phyloP scores from a whole-genome alignment of 2,329 filamentous ascomycete genomes.

The Fusarium annulatum region DNA sequence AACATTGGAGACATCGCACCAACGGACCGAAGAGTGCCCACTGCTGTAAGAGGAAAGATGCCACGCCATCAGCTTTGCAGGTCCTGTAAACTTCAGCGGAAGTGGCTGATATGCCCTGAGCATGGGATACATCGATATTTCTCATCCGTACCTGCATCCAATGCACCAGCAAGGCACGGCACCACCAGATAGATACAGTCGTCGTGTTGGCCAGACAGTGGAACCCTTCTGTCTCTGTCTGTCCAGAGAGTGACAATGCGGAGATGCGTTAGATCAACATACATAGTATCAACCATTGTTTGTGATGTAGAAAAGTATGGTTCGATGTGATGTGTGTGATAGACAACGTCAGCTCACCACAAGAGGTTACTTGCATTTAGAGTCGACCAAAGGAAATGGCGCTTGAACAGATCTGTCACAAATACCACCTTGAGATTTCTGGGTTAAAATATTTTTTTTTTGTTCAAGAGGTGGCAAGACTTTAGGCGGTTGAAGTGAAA shows the following conservation, averaged over 20 bases:
- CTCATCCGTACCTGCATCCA: slow-evolving; percentile 13
- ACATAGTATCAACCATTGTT: neutral
- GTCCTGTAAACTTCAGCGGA: slow-evolving; percentile 14
- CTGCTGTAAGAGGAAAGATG: slow-evolving; percentile 17
- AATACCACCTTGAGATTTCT: neutral
- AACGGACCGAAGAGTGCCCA: slow-evolving; percentile 10
- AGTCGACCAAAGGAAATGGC: slow-evolving; percentile 1
- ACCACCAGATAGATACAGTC: slow-evolving; percentile 1
- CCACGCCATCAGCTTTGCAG: slow-evolving; percentile 23
- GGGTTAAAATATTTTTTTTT: slow-evolving; percentile 2
- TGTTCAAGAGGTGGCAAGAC: neutral
- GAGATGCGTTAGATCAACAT: slow-evolving; percentile 6
- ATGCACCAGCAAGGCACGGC: slow-evolving; percentile 8
- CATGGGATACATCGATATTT: slow-evolving; percentile 1
- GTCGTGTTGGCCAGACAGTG: neutral
- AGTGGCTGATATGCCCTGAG: slow-evolving; percentile 13
- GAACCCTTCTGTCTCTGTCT: slow-evolving; percentile 3
- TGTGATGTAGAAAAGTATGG: slow-evolving; percentile 15
- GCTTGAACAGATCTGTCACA: slow-evolving; percentile 27
- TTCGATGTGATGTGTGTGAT: slow-evolving; percentile 22
- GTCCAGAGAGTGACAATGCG: neutral
- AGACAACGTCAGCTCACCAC: slow-evolving; percentile 12
- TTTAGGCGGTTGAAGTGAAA: neutral
- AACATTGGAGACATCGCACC: slow-evolving; percentile 1
- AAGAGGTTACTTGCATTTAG: neutral